Conservation (phyloP, 1,284 basidiomycete genomes). For the Rhodotorula sp. region DNA sequence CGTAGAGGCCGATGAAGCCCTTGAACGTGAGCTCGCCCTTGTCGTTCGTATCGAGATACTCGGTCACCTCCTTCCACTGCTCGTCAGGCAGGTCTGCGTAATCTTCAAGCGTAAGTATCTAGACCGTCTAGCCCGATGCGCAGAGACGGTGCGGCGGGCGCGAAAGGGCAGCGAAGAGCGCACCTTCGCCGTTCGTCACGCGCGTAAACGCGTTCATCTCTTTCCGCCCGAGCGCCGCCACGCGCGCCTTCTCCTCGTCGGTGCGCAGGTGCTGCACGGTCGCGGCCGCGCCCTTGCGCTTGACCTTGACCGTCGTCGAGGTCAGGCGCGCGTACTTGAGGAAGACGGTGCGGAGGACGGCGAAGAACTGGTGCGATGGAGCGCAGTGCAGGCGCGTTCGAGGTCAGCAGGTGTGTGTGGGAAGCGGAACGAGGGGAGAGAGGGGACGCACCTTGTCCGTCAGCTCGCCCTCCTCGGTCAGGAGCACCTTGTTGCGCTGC, state of each 20-base stretch:
- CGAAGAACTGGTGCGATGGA: conserved; percentile 7
- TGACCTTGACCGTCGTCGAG: background rate
- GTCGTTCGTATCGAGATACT: conserved; percentile 30
- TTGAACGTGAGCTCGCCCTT: conserved; percentile 28
- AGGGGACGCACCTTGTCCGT: conserved; percentile 6
- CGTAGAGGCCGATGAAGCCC: conserved; percentile 36
- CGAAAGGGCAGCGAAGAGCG: too few species aligned
- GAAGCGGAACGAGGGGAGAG: background rate
- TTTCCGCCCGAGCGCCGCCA: conserved; percentile 7
- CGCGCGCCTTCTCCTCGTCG: conserved; percentile 1
- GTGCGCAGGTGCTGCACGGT: too few species aligned
- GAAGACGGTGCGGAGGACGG: conserved; percentile 2
- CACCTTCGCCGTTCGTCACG: conserved; percentile 32
- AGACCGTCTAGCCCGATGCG: too few species aligned
- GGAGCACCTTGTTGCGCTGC: background rate
- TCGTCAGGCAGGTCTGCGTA: conserved; percentile 26
- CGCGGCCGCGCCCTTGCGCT: background rate
- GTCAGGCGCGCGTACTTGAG: background rate
- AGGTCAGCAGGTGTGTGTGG: too few species aligned
- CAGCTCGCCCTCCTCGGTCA: conserved; percentile 12
- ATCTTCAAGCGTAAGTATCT: too few species aligned
- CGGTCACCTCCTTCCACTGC: conserved; percentile 26
- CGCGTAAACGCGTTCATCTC: conserved; percentile 27
- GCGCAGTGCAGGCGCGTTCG: too few species aligned
- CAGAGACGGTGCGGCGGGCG: too few species aligned